These are phyloP conservation scores for Xylaria venustula DNA, from an alignment of 495 filamentous ascomycete species.

Conservation along the genomic window DNA sequence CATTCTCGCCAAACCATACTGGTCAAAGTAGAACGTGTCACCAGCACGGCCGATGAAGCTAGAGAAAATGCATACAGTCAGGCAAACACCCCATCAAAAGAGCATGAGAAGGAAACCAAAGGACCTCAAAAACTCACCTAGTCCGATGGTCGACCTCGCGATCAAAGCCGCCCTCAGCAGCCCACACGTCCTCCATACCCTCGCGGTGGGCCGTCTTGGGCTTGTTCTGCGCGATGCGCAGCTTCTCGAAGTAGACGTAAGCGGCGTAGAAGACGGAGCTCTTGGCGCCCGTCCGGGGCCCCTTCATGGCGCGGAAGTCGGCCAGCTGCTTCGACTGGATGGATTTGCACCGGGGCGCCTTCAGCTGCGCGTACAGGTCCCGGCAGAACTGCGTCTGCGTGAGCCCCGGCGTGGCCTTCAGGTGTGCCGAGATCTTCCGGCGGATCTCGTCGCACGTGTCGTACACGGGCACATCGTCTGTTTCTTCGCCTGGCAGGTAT, in stretches of 20 bases:
- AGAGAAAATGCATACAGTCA: not conserved
- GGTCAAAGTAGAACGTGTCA: not conserved
- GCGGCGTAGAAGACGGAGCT: constrained; percentile 48
- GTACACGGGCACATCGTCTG: constrained; percentile 43
- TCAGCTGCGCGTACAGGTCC: constrained; percentile 39
- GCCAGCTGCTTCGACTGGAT: constrained; percentile 40
- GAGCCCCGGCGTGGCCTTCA: constrained; percentile 44
- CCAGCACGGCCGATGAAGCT: not conserved
- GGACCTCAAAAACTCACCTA: not conserved
- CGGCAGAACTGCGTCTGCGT: constrained; percentile 55
- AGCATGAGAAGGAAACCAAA: not conserved
- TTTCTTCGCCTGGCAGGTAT: constrained; percentile 41
- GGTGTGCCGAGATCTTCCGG: constrained; percentile 52
- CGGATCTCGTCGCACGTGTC: constrained; percentile 59
- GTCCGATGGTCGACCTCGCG: constrained; percentile 10
- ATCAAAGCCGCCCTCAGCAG: constrained; percentile 18
- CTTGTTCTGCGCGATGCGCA: constrained; percentile 53
- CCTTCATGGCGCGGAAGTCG: constrained; percentile 51
- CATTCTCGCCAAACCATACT: not conserved
- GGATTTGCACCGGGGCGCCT: constrained; percentile 16
- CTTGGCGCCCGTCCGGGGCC: constrained; percentile 42
- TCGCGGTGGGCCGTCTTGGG: constrained; percentile 50
- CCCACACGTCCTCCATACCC: constrained; percentile 49
- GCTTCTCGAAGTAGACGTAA: constrained; percentile 62
- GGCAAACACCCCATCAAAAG: not conserved